Percentiles rank a stretch among this genome's conserved stretches.
Evolutionary conservation across 768 basidiomycete genomes (phyloP).

Genomic region (Suillus hirtellus): DNA sequence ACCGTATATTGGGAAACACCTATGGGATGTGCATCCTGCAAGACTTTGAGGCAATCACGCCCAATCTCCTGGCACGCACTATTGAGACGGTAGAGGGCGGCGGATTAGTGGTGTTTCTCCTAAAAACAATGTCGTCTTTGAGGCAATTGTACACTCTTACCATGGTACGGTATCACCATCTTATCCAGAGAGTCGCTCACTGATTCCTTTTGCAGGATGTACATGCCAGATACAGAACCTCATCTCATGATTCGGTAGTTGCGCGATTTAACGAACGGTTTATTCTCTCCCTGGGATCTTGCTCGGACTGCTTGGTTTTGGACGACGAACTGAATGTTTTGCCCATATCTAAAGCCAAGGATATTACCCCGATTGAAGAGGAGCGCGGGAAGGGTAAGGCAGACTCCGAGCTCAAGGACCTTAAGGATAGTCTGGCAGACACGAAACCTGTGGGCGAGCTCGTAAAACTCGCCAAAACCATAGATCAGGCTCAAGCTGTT

Average conservation of each 20-base stretch:
- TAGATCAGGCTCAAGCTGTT: slow-evolving; percentile 93
- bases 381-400: slow-evolving; percentile 48
- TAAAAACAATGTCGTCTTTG: slow-evolving; percentile 94
- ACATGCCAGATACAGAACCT: slow-evolving; percentile 90
- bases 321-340: slow-evolving; percentile 98
- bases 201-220: slow-evolving; percentile 68
- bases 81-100: slow-evolving; percentile 99
- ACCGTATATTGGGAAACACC: slow-evolving; percentile 96
- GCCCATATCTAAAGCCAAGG: slow-evolving; percentile 93
- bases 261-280: slow-evolving; percentile 99
- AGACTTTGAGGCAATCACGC: slow-evolving; percentile 98
- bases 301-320: slow-evolving; percentile 87
- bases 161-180: slow-evolving; percentile 44
- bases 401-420: slow-evolving; percentile 69
- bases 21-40: slow-evolving; percentile 97
- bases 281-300: slow-evolving; percentile 94
- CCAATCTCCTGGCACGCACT: slow-evolving; percentile 93
- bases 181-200: background rate
- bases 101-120: slow-evolving; percentile 79
- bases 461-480: slow-evolving; percentile 85
- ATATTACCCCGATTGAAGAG: slow-evolving; percentile 70
- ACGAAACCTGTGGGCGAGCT: slow-evolving; percentile 88
- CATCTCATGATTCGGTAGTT: slow-evolving; percentile 83
- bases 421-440: slow-evolving; percentile 77
- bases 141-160: slow-evolving; percentile 92